A percentile compares a stretch with the other conserved stretches of the same genome.
phyloP scores from a whole-genome alignment of 176 grass and related monocot genomes.

The Carex cristatella region DNA sequence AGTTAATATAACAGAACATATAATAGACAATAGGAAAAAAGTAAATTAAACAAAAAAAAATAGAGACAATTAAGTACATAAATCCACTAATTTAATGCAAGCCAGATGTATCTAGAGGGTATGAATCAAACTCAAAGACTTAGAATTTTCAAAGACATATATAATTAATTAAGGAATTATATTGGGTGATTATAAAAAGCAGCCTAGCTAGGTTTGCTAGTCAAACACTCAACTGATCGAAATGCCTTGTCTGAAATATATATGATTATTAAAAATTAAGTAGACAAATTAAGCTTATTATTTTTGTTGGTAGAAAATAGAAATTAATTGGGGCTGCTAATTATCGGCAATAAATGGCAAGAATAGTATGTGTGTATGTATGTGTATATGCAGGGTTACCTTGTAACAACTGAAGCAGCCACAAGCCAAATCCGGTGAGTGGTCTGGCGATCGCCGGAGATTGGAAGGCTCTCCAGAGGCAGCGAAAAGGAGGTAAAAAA shows the following conservation, averaged over 20 bases:
- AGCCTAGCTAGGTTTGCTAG: background rate
- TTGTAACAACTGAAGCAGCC: slow-evolving; percentile 98
- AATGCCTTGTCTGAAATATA: background rate
- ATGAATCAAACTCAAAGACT: background rate
- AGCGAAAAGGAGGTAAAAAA: slow-evolving; percentile 65
- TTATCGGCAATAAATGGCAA: background rate
- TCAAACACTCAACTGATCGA: background rate
- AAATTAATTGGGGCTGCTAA: background rate
- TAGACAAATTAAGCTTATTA: background rate
- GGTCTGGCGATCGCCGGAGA: slow-evolving; percentile 24
- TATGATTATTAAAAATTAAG: background rate
- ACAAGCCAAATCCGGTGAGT: slow-evolving; percentile 72
- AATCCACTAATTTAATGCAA: too few species aligned
- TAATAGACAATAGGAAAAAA: too few species aligned
- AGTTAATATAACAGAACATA: too few species aligned
- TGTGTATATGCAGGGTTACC: background rate
- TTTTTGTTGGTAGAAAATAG: background rate
- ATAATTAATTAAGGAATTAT: background rate
- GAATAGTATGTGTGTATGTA: background rate
- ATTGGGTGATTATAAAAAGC: background rate
- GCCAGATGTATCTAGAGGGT: too few species aligned
- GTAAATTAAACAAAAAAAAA: too few species aligned
- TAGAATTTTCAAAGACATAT: background rate
- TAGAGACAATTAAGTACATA: too few species aligned
- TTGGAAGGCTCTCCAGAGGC: slow-evolving; percentile 22